Conservation (phyloP, 2,329 filamentous ascomycete genomes). For the Fusarium sp. region DNA sequence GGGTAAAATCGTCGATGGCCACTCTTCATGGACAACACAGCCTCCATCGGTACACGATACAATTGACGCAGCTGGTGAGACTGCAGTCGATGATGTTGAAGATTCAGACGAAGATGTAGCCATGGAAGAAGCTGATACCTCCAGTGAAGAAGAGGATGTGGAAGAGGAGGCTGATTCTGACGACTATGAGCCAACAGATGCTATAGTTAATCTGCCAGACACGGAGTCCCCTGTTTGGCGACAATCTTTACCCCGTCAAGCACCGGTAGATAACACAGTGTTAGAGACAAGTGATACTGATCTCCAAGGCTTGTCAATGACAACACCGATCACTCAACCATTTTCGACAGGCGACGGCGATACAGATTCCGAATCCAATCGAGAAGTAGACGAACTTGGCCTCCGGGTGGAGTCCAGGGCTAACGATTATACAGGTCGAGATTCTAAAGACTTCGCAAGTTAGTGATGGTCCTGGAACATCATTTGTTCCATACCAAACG, state of each 20-base stretch:
- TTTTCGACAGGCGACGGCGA: slow-evolving; percentile 51
- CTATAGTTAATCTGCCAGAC: slow-evolving; percentile 41
- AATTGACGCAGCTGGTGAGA: neutral
- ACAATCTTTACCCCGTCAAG: slow-evolving; percentile 17
- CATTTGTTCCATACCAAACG: slow-evolving; percentile 78
- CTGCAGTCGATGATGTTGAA: slow-evolving; percentile 6
- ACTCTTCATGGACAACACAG: neutral
- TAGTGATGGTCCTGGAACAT: slow-evolving; percentile 26
- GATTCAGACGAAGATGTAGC: slow-evolving; percentile 41
- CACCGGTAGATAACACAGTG: slow-evolving; percentile 38
- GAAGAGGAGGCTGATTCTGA: slow-evolving; percentile 58
- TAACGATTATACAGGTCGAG: slow-evolving; percentile 45
- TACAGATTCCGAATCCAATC: slow-evolving; percentile 46
- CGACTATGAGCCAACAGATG: slow-evolving; percentile 68
- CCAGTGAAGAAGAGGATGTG: slow-evolving; percentile 47
- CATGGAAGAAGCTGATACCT: slow-evolving; percentile 45
- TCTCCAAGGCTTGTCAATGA: slow-evolving; percentile 42
- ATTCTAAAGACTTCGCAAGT: slow-evolving; percentile 10
- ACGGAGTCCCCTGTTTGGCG: slow-evolving; percentile 14
- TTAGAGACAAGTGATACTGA: slow-evolving; percentile 50
- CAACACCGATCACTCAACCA: slow-evolving; percentile 46
- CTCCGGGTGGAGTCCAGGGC: slow-evolving; percentile 22
- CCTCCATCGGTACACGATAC: slow-evolving; percentile 2
- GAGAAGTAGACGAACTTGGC: slow-evolving; percentile 61
- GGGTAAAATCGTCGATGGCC: neutral